Evolutionary conservation across 345 rosid species (phyloP), one percentile per base, ranked within the genome.

Genomic region (Linum tenue): DNA sequence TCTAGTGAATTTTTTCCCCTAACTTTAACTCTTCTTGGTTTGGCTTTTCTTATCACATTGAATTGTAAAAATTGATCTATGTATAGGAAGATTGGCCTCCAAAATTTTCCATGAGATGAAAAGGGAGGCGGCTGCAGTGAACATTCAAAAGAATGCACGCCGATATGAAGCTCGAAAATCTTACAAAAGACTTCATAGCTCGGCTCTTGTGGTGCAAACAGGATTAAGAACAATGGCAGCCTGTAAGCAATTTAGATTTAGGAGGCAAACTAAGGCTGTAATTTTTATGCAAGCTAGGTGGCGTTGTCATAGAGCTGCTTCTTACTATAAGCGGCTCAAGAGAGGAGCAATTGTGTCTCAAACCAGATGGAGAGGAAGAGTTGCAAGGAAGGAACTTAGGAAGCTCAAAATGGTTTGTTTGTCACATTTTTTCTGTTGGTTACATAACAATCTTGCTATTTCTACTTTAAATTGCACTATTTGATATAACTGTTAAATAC

Each of bases 211-310:
- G 16, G 75, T 87, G 61, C 95, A 87, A 62, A 82, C 85, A 31
- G 86, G 88, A 64, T 65, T 87, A 60, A 69, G 84, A 57, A 75
- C 90, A 53, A 74, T 82, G 88, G 80, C 81, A 55, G 87, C 88
- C 10, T 75, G 82, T 40, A 76, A 80, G 72, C 77, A 76, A 67
- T 75, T 72, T 64, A 75, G 83, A 73, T 71, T 70, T 66, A 82
- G 75, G 76, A 83, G 81, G 75, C 73, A 79, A 69, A 87, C 83
- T 37, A 83, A 81, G 70, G 88, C 90, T 56, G 79, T 85, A 67
- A 80, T 63, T 67, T 69, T 68, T 38, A 43, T 85, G 67, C 95
- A 87, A 86, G 95, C 85, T 71, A 37, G 3, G 62, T 79, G 86
- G 83, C 76, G 88, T 78, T 75, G 83, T 66, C 68, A 73, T 68